Evolutionary conservation across 2,329 filamentous ascomycete genomes (phyloP).

Genomic region (Verticillium longisporum): DNA sequence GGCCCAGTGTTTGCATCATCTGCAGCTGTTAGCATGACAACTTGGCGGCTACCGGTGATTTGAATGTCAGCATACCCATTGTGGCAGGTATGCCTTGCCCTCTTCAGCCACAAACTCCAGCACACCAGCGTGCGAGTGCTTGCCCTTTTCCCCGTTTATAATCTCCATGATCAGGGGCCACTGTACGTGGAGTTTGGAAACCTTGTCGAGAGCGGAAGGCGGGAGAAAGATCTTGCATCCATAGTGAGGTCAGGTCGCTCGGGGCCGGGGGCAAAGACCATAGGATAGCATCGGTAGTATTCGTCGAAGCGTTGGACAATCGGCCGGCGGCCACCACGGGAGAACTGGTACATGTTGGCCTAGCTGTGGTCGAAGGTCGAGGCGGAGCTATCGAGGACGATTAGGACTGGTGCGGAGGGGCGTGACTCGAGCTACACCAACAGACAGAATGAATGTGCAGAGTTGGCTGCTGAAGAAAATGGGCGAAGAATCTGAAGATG

Average conservation of each 20-base stretch:
- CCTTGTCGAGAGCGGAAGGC: conserved; percentile 93
- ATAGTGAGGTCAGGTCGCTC: conserved; percentile 84
- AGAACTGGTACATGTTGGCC: conserved; percentile 13
- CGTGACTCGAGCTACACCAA: neutral
- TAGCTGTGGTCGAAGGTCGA: conserved; percentile 13
- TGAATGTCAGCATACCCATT: conserved; percentile 60
- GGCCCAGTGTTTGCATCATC: conserved; percentile 87
- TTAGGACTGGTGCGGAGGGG: neutral
- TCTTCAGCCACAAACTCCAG: conserved; percentile 97
- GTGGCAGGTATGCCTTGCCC: conserved; percentile 89
- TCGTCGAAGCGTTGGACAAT: conserved; percentile 82
- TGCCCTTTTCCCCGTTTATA: conserved; percentile 75
- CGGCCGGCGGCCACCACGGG: conserved; percentile 36
- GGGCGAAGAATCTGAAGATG: no score
- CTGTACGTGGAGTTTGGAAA: conserved; percentile 90
- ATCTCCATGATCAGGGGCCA: conserved; percentile 97
- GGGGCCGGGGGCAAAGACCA: conserved; percentile 86
- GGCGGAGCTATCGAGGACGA: conserved; percentile 6
- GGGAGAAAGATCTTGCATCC: conserved; percentile 97
- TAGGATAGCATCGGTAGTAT: conserved; percentile 95
- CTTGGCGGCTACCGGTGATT: neutral
- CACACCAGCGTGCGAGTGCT: conserved; percentile 86
- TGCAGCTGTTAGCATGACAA: conserved; percentile 23
- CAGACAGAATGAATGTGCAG: neutral
- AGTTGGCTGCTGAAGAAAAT: no score